Conservation (phyloP, 495 filamentous ascomycete genomes). For the Aspergillus avenaceus region DNA sequence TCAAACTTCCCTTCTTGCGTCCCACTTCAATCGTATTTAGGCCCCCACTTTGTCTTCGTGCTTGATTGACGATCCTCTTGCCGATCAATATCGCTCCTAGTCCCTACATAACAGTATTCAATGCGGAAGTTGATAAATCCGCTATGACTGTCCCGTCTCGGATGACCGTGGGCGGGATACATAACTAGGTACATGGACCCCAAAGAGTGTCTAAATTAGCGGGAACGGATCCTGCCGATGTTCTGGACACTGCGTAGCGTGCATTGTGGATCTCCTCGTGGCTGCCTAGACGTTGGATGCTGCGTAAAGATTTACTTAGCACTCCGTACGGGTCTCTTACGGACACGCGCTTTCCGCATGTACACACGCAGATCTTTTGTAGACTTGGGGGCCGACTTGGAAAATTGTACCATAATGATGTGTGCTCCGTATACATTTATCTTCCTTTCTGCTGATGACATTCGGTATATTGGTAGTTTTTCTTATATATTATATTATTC, state of each 20-base stretch:
- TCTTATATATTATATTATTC: too few species aligned
- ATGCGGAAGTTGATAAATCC: background rate
- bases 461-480: too few species aligned
- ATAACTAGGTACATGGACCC: too few species aligned
- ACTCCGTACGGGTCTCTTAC: background rate
- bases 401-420: background rate
- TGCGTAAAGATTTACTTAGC: background rate
- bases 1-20: background rate
- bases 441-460: background rate
- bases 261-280: background rate
- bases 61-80: background rate
- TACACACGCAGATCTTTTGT: background rate
- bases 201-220: background rate
- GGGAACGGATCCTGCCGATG: background rate
- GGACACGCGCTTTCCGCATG: background rate
- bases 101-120: background rate
- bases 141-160: background rate
- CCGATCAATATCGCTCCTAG: background rate
- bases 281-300: background rate
- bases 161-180: background rate
- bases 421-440: background rate
- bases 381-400: background rate
- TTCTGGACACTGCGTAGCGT: background rate
- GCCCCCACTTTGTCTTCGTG: background rate
- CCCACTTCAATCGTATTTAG: conserved; percentile 1